Conservation (phyloP, 2,329 filamentous ascomycete genomes). For the Biscogniauxia mediterranea region DNA sequence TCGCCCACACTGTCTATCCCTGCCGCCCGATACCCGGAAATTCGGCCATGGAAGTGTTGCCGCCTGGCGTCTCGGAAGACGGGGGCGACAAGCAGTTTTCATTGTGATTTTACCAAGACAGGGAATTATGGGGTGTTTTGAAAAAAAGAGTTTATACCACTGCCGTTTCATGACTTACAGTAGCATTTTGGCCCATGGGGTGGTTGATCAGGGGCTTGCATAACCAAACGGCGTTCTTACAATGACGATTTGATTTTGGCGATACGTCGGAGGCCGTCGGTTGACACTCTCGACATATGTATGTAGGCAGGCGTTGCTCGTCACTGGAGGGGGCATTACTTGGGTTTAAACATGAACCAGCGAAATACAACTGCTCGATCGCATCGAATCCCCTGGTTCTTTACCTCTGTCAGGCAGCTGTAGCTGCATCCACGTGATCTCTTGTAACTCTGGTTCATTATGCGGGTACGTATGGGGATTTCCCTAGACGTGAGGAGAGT, state of each 20-base stretch:
- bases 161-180: slow-evolving; percentile 30
- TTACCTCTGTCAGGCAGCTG: background rate
- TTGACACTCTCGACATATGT: background rate
- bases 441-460: background rate
- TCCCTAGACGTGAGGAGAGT: too few species aligned
- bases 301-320: background rate
- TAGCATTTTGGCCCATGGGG: slow-evolving; percentile 20
- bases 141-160: slow-evolving; percentile 34
- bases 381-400: background rate
- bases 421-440: background rate
- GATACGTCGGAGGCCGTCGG: background rate
- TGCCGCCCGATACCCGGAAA: slow-evolving; percentile 7
- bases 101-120: slow-evolving; percentile 30
- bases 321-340: background rate
- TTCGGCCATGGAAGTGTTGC: slow-evolving; percentile 20
- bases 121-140: slow-evolving; percentile 29
- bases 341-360: background rate
- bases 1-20: background rate
- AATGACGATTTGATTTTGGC: background rate
- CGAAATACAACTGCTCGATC: background rate
- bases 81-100: slow-evolving; percentile 20
- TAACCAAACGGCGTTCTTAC: slow-evolving; percentile 19
- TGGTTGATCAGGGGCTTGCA: slow-evolving; percentile 18
- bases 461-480: too few species aligned
- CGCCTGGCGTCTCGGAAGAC: slow-evolving; percentile 13